Base-by-base conservation (phyloP, 306 rosid species). In the Spatholobus suberectus region DNA sequence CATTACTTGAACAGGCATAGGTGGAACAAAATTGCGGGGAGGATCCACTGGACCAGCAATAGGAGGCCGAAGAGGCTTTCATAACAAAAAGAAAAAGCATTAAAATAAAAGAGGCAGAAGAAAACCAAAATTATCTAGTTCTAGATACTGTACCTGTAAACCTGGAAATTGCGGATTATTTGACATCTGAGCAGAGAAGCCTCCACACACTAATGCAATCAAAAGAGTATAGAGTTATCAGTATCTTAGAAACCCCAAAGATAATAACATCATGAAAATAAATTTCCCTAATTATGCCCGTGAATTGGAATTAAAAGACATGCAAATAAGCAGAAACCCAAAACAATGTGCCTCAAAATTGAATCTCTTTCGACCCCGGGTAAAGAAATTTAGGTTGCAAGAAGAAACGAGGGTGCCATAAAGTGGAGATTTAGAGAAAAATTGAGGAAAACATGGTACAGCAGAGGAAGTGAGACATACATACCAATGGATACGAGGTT, bases 161-260 rank as follows among this genome's bases (percentile, higher is more conserved):
- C 96, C 96, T 0, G 97, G 92, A 90, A 67, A 91, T 73, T 88
- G 97, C 59, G 94, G 97, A 85, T 93, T 91, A 85, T 91, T 92
- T 76, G 94, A 89, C 97, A 93, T 94, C 87, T 76, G 26, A 46
- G 32, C 75, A 77, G 62, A 77, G 54, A 75, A 74, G 6, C 37
- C 87, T 83, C 86, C 87, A 83, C 84, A 86, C 67, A 34, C 77
- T 35, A 84, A 55, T 73, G 79, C 82, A 88, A 79, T 49, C 82
- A 89, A 75, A 81, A 70, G 47, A 49, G 29, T 46, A 8, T 12
- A 77, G 12, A 77, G 11, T 13, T n/a, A 83, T 75, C 54, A 69
- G 51, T 34, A 8, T 82, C 59, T 40, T 5, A 20, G 43, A 24
- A 82, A 21, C 58, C 24, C 32, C 58, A 26, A 29, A 75, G 4